phyloP scores from a whole-genome alignment of 345 rosid species.

The Hevea brasiliensis region DNA sequence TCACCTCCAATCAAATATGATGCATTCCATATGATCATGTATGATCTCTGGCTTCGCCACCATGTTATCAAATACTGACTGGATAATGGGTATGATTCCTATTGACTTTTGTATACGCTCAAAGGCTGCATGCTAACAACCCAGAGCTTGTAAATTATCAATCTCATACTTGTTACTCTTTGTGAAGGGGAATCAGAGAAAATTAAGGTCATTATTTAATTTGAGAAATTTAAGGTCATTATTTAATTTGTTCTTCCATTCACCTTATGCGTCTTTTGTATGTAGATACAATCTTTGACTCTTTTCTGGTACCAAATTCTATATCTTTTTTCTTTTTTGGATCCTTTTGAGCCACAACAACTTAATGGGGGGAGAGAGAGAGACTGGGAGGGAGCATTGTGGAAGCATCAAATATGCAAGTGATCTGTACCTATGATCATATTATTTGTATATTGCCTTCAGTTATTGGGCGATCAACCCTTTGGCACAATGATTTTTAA shows the following conservation, averaged over 20 bases:
- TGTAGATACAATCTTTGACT: slow-evolving; percentile 2
- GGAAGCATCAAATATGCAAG: too few species aligned
- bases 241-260: neutral
- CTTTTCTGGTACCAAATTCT: neutral
- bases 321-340: too few species aligned
- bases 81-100: neutral
- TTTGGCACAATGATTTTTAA: too few species aligned
- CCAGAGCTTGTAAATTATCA: slow-evolving; percentile 10
- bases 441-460: too few species aligned
- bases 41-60: slow-evolving; percentile 91
- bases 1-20: slow-evolving; percentile 71
- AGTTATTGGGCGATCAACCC: too few species aligned
- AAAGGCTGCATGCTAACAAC: slow-evolving; percentile 12
- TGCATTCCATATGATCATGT: slow-evolving; percentile 96
- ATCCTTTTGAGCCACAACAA: too few species aligned
- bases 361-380: too few species aligned
- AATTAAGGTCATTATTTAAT: neutral
- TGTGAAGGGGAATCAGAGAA: neutral
- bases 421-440: too few species aligned
- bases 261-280: neutral
- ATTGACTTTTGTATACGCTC: neutral
- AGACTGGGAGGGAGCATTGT: too few species aligned
- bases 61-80: slow-evolving; percentile 77
- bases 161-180: neutral
- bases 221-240: neutral